phyloP scores from a whole-genome alignment of 208 protist genomes.

The Crithidia mellificae region DNA sequence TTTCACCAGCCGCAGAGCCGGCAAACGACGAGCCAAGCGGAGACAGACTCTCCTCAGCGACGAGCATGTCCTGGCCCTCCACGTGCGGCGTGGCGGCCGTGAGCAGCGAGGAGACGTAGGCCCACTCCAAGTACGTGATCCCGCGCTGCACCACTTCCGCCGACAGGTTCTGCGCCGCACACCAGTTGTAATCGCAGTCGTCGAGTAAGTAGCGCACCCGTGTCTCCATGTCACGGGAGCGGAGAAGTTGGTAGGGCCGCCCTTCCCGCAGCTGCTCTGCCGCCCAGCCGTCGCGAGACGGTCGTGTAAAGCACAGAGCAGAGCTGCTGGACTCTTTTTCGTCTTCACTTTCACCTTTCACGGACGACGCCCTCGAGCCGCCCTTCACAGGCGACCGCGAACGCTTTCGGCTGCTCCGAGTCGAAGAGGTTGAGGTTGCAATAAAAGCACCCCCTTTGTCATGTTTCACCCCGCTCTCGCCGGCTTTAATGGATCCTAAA shows the following conservation, averaged over 20 bases:
- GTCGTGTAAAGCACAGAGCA: constrained; percentile 5
- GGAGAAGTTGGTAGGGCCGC: constrained; percentile 55
- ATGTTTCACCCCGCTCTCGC: not conserved
- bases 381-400: constrained; percentile 13
- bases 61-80: not conserved
- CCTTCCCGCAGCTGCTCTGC: constrained; percentile 19
- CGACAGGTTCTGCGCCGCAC: constrained; percentile 29
- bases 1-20: not conserved
- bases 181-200: constrained; percentile 76
- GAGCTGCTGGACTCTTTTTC: not conserved
- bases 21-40: not conserved
- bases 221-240: constrained; percentile 46
- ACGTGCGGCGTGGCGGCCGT: constrained; percentile 12
- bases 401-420: constrained; percentile 8
- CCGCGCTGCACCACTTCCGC: constrained; percentile 43
- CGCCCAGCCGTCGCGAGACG: constrained; percentile 40
- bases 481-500: not conserved
- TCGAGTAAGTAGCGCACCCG: constrained; percentile 62
- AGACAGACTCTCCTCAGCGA: not conserved
- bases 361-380: not conserved
- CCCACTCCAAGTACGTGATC: constrained; percentile 72
- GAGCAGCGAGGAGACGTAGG: constrained; percentile 53
- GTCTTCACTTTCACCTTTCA: constrained; percentile 13
- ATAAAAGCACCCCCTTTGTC: too few species aligned
- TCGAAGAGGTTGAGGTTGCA: not conserved